Percentiles rank a stretch among this genome's conserved stretches.
These are phyloP conservation scores for Amorphotheca resinae DNA, from an alignment of 495 filamentous ascomycete genomes.

Conservation along the genomic window DNA sequence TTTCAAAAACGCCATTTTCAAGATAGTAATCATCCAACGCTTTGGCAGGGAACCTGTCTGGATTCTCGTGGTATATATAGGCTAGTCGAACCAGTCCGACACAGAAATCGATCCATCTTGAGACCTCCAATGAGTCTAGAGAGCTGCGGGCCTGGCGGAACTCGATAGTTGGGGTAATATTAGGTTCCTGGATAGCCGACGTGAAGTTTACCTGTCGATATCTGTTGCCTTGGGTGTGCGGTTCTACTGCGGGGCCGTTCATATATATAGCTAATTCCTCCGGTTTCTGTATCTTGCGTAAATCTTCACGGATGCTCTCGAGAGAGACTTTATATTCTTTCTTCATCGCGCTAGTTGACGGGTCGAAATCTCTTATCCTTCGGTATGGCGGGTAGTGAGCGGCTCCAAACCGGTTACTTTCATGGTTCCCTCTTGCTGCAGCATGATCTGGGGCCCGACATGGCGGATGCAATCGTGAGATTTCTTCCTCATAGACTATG, in stretches of 20 bases:
- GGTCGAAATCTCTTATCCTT: neutral
- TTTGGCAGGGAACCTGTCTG: slow-evolving; percentile 1
- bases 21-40: neutral
- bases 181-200: neutral
- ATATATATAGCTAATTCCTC: neutral
- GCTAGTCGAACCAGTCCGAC: slow-evolving; percentile 6
- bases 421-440: neutral
- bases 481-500: slow-evolving; percentile 12
- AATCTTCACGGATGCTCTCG: neutral
- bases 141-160: slow-evolving; percentile 13
- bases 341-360: slow-evolving; percentile 1
- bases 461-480: slow-evolving; percentile 8
- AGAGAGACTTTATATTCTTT: neutral
- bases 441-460: slow-evolving; percentile 7
- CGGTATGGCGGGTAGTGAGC: neutral
- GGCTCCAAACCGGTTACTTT: slow-evolving; percentile 11
- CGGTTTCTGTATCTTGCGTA: neutral
- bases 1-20: neutral
- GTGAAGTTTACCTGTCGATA: slow-evolving; percentile 9
- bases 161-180: slow-evolving; percentile 7
- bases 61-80: slow-evolving; percentile 2
- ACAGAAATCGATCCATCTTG: slow-evolving; percentile 11
- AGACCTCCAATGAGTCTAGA: neutral
- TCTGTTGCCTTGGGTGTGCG: neutral
- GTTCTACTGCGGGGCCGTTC: neutral